Percentiles rank a stretch among this genome's conserved stretches.
phyloP scores from a whole-genome alignment of 1,284 basidiomycete genomes.

The Boletus semigastroideus region DNA sequence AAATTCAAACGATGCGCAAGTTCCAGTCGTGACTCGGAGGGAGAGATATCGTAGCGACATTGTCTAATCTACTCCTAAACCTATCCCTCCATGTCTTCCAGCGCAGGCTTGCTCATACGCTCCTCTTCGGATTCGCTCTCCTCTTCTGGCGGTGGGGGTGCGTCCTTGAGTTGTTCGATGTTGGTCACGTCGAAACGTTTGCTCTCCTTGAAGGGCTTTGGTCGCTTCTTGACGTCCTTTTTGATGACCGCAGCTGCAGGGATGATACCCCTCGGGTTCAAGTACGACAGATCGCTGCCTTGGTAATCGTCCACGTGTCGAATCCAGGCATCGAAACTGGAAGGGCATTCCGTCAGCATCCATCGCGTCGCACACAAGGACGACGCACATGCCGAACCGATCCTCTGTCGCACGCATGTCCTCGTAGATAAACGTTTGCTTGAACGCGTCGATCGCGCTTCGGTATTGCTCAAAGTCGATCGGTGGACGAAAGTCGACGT shows the following conservation, averaged over 20 bases:
- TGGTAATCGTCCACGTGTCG: slow-evolving; percentile 65
- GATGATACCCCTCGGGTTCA: slow-evolving; percentile 71
- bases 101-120: slow-evolving; percentile 49
- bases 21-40: slow-evolving; percentile 63
- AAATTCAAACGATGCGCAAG: slow-evolving; percentile 86
- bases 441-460: slow-evolving; percentile 75
- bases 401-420: slow-evolving; percentile 85
- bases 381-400: slow-evolving; percentile 72
- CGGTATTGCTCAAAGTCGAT: slow-evolving; percentile 73
- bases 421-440: slow-evolving; percentile 80
- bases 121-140: slow-evolving; percentile 60
- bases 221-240: slow-evolving; percentile 52
- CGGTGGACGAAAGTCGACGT: slow-evolving; percentile 58
- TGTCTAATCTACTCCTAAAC: neutral
- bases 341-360: neutral
- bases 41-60: too few species aligned
- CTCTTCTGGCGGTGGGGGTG: slow-evolving; percentile 42
- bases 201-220: slow-evolving; percentile 65
- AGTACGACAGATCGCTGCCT: slow-evolving; percentile 67
- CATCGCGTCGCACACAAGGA: neutral
- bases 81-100: slow-evolving; percentile 67
- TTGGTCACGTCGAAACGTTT: slow-evolving; percentile 64
- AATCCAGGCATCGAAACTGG: slow-evolving; percentile 69
- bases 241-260: slow-evolving; percentile 65
- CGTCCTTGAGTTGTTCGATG: slow-evolving; percentile 43